Base-by-base conservation (phyloP, 495 filamentous ascomycete genomes). In the Penicillium samsonianum region DNA sequence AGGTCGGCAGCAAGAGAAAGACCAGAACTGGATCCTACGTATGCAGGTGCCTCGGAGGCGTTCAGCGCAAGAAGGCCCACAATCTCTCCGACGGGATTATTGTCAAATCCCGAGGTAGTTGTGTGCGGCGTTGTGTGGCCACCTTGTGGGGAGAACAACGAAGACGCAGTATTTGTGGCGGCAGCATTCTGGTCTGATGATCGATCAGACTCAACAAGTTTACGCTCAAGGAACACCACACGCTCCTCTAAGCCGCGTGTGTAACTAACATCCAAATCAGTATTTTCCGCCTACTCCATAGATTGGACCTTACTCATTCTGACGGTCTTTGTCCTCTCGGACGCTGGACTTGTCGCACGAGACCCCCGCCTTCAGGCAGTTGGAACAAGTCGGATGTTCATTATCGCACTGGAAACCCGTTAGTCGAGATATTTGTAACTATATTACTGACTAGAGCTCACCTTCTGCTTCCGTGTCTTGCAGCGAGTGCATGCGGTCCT, bases 1-100 rank as follows among this genome's bases (percentile, higher is more conserved):
- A 82, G 57, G 51, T 80, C 76, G 5, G 74, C 69, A 19, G 78
- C 79, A 37, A 82, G 58, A 14, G 78, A 73, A 25, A 82, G 69
- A 12, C 80, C 80, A 6, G 78, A 81, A 55, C 79, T 80, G 22
- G 79, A 76, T 40, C 79, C 78, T n/a, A 82, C 75, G 58, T 82
- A 82, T 31, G 77, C 77, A 16, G 76, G 76, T 7, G 78, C 75
- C 55, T 81, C 79, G 7, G 72, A 70, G 5, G 71, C 70, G 57
- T 73, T 80, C 25, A 82, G 65, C 10, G 79, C 77, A 35, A 82
- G 69, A 26, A 82, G 77, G 7, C 79, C 79, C 9, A 81, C 79
- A 26, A 80, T 72, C 52, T 82, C 79, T 1, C 77, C 77, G n/a
- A 81, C 69, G 12, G 75, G 73, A 52, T 77, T 76, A 35, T 71